These are phyloP conservation scores for Flaveria ramosissima DNA, from an alignment of 129 eudicot genomes.

Conservation along the genomic window DNA sequence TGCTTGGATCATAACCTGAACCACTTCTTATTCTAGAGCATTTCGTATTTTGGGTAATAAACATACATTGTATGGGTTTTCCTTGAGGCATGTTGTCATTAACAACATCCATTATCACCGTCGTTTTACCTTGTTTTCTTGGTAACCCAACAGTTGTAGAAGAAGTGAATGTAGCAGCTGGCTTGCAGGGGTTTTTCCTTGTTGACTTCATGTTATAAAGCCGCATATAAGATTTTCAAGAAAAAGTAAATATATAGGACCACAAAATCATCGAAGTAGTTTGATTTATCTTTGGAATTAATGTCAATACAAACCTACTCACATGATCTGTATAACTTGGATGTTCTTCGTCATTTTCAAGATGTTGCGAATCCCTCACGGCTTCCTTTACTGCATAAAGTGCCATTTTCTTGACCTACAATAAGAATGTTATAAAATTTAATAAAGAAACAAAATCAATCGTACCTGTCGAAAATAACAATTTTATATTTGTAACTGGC, in stretches of 20 bases:
- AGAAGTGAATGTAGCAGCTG: background rate
- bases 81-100: background rate
- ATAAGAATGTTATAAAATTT: background rate
- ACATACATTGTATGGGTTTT: too few relatives aligned
- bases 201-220: background rate
- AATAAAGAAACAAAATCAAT: too few relatives aligned
- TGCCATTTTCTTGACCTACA: conserved; percentile 47
- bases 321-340: conserved; percentile 2
- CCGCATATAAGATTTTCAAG: background rate
- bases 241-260: background rate
- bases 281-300: background rate
- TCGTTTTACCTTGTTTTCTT: background rate
- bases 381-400: conserved; percentile 38
- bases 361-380: background rate
- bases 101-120: background rate
- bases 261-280: background rate
- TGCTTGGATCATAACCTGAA: background rate
- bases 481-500: background rate
- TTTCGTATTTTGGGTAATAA: background rate
- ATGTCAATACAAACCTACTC: background rate
- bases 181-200: background rate
- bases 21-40: background rate
- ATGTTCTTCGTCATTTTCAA: conserved; percentile 1
- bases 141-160: background rate
- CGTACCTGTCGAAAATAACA: background rate